Evolutionary conservation across 2,329 filamentous ascomycete species (phyloP), one percentile per base, ranked within the genome.

Genomic region (Helminthosporium solani): DNA sequence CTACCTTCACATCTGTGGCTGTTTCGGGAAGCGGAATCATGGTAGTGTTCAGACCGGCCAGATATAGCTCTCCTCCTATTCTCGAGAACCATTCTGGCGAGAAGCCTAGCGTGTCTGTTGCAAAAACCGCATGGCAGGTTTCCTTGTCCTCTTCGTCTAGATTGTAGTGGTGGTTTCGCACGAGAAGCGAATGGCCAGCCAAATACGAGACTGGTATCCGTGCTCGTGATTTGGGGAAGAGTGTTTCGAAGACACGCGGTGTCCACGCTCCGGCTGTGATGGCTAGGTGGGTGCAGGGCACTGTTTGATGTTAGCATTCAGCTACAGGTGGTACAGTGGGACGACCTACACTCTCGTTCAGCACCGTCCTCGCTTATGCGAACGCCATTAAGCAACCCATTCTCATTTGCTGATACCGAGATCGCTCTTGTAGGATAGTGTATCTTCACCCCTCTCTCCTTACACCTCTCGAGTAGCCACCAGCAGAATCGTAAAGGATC

Each of bases 191-290:
- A 67, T 91, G 84, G 0, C 88, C 88, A 0, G 86, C 85, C 4
- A 90, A 72, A 15, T 81, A 76, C 2, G 74, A 72, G 33, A 90
- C 73, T 0, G 83, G 80, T 18, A 90, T 70, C 9, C 72, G 64
- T 1, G 77, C 59, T 2, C 58, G 60, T 1, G 84, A 77, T 0
- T 66, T 58, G 0, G 81, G 81, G 60, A 92, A 91, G 14, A 92
- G 77, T 0, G 73, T 70, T 2, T 70, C 56, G 61, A 89, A 86
- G n/a, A 88, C 81, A 25, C 71, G 69, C 0, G 81, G 77, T 0
- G 86, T 86, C 88, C 88, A 92, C 2, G 83, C 79, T 2, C 88
- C 88, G 0, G 86, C 80, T 0, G 85, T 73, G 49, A 92, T 76
- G 14, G 91, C 71, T 19, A 92, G 64, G 9, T 80, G 79, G 0